Conservation (phyloP, 306 rosid genomes). For the Prunus mongolica region DNA sequence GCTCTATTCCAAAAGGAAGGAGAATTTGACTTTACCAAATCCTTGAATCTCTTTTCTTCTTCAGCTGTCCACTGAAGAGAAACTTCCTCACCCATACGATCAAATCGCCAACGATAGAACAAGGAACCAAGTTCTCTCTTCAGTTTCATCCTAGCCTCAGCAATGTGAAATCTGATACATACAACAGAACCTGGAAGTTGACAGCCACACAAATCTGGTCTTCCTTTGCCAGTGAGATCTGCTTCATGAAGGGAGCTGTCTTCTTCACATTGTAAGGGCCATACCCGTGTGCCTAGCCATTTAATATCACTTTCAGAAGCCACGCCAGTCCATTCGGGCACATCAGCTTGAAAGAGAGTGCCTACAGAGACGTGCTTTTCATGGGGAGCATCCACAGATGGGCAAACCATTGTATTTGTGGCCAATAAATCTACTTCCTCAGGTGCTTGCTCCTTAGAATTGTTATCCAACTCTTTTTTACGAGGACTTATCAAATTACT, state of each 20-base stretch:
- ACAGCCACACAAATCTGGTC: slow-evolving; percentile 57
- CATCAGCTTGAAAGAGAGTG: slow-evolving; percentile 55
- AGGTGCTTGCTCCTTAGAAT: slow-evolving; percentile 25
- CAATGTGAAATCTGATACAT: slow-evolving; percentile 80
- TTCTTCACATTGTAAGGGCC: slow-evolving; percentile 46
- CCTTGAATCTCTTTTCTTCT: slow-evolving; percentile 67
- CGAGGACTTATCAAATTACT: slow-evolving; percentile 17
- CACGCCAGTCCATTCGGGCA: slow-evolving; percentile 72
- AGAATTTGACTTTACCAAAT: slow-evolving; percentile 35
- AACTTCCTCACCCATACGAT: slow-evolving; percentile 83
- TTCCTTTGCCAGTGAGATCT: slow-evolving; percentile 42
- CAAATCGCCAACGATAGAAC: slow-evolving; percentile 67
- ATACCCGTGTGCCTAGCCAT: slow-evolving; percentile 65
- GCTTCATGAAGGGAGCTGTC: background rate
- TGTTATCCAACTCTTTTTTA: slow-evolving; percentile 27
- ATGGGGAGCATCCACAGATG: slow-evolving; percentile 19
- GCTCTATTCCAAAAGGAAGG: slow-evolving; percentile 34
- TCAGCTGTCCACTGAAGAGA: slow-evolving; percentile 73
- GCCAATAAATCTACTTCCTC: slow-evolving; percentile 15
- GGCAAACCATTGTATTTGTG: background rate
- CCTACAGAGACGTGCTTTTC: slow-evolving; percentile 50
- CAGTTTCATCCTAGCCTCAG: slow-evolving; percentile 72
- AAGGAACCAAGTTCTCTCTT: slow-evolving; percentile 61
- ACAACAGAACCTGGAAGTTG: slow-evolving; percentile 54
- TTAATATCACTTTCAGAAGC: slow-evolving; percentile 60